Evolutionary conservation across 2,329 filamentous ascomycete species (phyloP), one percentile per base, ranked within the genome.

Genomic region (Ophiostoma ips): DNA sequence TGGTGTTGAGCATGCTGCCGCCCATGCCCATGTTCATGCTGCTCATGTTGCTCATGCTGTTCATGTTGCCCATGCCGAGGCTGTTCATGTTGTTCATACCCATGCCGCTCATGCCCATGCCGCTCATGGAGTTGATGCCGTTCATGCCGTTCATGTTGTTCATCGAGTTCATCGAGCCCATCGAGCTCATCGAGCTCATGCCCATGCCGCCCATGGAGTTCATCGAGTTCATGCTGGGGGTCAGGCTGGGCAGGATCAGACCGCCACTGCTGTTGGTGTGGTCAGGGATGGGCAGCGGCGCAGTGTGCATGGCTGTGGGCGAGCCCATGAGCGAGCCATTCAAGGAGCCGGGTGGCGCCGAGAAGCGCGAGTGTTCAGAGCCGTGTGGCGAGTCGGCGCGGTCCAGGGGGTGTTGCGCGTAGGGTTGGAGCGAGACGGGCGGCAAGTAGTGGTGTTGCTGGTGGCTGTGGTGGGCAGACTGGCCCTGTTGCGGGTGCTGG

Each of bases 301-400:
- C 24, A 13, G 41, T 62, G 45, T 72, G 70, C 72, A 79, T 75
- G 38, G 48, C 52, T 0, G 54, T 66, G 2, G 75, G 74, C 7
- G 75, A 77, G 47, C 71, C 71, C 56, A 77, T 79, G 1, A 71
- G 66, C 53, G 72, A 65, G 18, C 55, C 69, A 58, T 71, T 67
- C 54, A 70, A 60, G 5, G 53, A 50, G 15, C 50, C 50, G 4
- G 60, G 55, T 6, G 61, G 69, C 38, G 62, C 70, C 37, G 66
- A 76, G 60, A 75, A 76, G 52, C 73, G 70, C 5, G 75, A 78
- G 60, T 75, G 71, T 56, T 79, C 76, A 13, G 76, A 79, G 50
- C 74, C 74, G 62, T 79, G 76, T 10, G 76, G 75, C 7, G 76
- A 79, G 56, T 69, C 71, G 45, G 73, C 70, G 52, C 75, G 71